Percentiles rank a stretch among this genome's conserved stretches.
Conservation (phyloP, 371 early-diverging fungal genomes). For the Mortierella sp. region DNA sequence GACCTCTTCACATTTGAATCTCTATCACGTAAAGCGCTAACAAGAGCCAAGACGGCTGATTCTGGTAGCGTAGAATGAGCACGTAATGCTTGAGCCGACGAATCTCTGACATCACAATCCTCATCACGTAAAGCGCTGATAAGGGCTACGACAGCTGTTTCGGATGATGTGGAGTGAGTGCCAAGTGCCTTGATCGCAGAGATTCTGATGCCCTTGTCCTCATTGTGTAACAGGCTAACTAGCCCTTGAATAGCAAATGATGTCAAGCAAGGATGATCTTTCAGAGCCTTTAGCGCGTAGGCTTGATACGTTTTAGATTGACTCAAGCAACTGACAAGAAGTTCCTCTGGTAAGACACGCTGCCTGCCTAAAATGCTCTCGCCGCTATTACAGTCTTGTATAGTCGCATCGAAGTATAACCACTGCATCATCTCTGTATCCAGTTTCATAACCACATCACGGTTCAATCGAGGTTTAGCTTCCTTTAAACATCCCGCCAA, state of each 20-base stretch:
- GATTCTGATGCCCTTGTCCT: background rate
- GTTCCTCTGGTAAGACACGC: background rate
- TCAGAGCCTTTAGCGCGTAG: too few species aligned
- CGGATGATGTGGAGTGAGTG: background rate
- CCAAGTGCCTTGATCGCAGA: background rate
- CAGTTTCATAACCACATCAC: background rate
- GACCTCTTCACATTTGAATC: background rate
- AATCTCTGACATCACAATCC: background rate
- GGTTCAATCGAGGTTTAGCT: constrained; percentile 6
- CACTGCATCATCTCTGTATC: constrained; percentile 8
- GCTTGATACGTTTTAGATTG: background rate
- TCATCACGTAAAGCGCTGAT: background rate
- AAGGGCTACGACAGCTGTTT: background rate
- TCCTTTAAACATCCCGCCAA: constrained; percentile 24
- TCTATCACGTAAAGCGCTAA: background rate
- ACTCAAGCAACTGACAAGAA: background rate
- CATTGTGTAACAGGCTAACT: background rate
- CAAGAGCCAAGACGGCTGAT: background rate
- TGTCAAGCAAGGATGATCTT: too few species aligned
- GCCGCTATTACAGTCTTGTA: background rate
- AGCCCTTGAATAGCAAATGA: too few species aligned
- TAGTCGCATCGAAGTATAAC: background rate
- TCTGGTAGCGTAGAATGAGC: background rate
- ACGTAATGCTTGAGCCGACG: background rate
- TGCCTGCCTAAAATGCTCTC: background rate